Evolutionary conservation across 2,329 filamentous ascomycete genomes (phyloP).

Genomic region (Pyricularia sp.): DNA sequence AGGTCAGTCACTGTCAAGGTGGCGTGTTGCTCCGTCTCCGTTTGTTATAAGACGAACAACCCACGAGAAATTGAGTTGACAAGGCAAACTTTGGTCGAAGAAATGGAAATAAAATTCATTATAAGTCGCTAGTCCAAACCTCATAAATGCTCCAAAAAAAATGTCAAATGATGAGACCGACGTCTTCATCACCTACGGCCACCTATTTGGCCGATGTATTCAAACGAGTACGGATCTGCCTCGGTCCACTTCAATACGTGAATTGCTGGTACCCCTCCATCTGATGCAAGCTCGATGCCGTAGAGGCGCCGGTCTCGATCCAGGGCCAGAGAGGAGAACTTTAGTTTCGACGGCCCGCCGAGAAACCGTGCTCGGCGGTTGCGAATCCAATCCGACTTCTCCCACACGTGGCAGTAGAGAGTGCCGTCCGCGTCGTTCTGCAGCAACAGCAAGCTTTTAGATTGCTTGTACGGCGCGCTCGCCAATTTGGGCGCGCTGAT

Average conservation of each 20-base stretch:
- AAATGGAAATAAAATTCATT: background rate
- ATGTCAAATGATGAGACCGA: background rate
- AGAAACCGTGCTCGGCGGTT: background rate
- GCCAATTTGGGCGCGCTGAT: background rate
- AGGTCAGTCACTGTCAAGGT: too few relatives aligned
- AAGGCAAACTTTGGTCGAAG: background rate
- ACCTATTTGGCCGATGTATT: background rate
- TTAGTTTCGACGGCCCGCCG: background rate
- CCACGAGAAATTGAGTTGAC: background rate
- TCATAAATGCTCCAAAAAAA: background rate
- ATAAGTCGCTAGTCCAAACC: background rate
- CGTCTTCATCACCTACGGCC: background rate
- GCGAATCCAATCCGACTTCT: background rate
- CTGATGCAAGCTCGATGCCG: background rate
- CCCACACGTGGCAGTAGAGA: background rate
- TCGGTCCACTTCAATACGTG: background rate
- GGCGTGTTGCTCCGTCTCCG: background rate
- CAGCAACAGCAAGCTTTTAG: background rate
- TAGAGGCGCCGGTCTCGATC: background rate
- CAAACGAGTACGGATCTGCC: background rate
- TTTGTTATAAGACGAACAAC: background rate
- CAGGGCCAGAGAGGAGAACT: background rate
- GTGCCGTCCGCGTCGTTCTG: constrained; percentile 1
- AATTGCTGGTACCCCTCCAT: background rate
- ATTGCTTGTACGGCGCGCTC: background rate